Evolutionary conservation across 108 stramenopile genomes (phyloP), one percentile per base, ranked within the genome.

Genomic region (Poteriospumella lacustris): DNA sequence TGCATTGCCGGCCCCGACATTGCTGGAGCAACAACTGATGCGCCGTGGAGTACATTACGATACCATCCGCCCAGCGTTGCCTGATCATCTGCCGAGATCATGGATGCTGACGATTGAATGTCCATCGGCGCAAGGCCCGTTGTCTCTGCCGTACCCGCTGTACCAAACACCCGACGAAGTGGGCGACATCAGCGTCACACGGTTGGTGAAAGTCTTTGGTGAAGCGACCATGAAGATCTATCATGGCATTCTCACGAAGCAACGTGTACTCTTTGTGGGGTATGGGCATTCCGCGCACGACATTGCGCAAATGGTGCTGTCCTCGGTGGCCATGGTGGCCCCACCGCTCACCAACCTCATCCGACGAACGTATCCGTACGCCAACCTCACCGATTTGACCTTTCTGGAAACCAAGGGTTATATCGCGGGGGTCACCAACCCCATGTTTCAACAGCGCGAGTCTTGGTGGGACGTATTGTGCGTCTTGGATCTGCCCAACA

Each of bases 381-480:
- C 80, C 43, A 85, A 42, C 47, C 80, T 85, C 9, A 58, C 83
- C 5, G 84, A 85, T 69, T 72, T 85, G 34, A 43, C 75, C 68
- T 83, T 85, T 38, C 62, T 85, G 68, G 43, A 85, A 42, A 33
- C 67, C 19, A 59, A 78, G 28, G 83, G 83, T 58, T 85, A 69
- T 39, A 68, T 83, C 9, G 84, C 84, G 41, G 84, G 84, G 26
- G 82, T 81, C 28, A 85, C 84, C 0, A 85, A 85, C 42, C 84
- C 84, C 39, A 78, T 85, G 79, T 85, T 85, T 59, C 82, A 83
- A 42, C 1, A 79, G 15, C 80, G 75, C 42, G 77, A 68, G 1
- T 43, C 58, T 24, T 85, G 84, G 84, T 85, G 84, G 84, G 84
- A 85, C 43, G 41, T 85, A 44, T 79, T 85, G 19, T 85, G 84